Evolutionary conservation across 192 early-diverging fungal species (phyloP).

Genomic region (Entomortierella beljakovae): DNA sequence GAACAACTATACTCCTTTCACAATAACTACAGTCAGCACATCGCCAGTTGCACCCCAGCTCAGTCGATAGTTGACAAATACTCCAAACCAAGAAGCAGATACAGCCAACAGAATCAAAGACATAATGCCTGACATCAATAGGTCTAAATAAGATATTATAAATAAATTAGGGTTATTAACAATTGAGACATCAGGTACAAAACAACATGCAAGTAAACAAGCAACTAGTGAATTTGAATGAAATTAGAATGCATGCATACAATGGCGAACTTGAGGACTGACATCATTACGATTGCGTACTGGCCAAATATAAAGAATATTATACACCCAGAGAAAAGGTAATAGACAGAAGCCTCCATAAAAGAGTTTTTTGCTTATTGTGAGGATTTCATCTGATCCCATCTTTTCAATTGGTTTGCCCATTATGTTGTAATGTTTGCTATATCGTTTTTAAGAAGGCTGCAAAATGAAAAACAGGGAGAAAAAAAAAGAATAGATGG

Average conservation of each 20-base stretch:
- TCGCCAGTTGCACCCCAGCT: conserved; percentile 72
- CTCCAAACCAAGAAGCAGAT: conserved; percentile 66
- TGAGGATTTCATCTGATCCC: conserved; percentile 63
- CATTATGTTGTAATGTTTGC: conserved; percentile 18
- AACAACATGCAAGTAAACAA: neutral
- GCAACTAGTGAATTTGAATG: neutral
- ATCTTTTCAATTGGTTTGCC: conserved; percentile 59
- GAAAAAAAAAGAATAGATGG: neutral
- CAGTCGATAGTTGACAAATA: conserved; percentile 70
- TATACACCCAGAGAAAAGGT: conserved; percentile 79
- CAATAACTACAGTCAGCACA: conserved; percentile 60
- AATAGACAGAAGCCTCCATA: conserved; percentile 63
- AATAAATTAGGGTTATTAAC: neutral
- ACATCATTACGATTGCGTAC: conserved; percentile 62
- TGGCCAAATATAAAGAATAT: conserved; percentile 74
- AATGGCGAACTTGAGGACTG: conserved; percentile 59
- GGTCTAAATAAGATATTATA: conserved; percentile 49
- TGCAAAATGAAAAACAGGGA: neutral
- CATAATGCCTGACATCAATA: conserved; percentile 64
- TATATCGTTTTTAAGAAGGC: neutral
- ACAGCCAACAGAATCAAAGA: conserved; percentile 60
- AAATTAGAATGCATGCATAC: conserved; percentile 54
- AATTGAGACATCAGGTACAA: neutral
- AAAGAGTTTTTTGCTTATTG: conserved; percentile 72
- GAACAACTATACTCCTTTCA: conserved; percentile 62